Conservation (phyloP, 257 asterid genomes). For the Oldenlandia corymbosa region DNA sequence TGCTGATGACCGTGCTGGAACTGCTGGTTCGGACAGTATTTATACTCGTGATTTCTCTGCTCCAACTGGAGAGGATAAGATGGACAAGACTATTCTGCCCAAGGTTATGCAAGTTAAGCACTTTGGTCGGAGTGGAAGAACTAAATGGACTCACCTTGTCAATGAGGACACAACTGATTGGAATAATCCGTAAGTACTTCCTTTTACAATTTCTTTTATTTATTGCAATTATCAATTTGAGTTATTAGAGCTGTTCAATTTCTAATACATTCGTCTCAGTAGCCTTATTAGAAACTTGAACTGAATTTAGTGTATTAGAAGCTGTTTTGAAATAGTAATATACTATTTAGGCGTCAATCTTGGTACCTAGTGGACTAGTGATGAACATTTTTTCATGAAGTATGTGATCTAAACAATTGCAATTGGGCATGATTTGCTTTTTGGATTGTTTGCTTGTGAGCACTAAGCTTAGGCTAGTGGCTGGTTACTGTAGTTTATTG, state of each 20-base stretch:
- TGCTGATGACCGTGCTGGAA: slow-evolving; percentile 63
- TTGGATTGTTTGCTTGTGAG: not conserved
- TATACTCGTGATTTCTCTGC: slow-evolving; percentile 76
- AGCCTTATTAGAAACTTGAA: not conserved
- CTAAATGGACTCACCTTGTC: slow-evolving; percentile 96
- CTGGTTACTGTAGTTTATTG: no score
- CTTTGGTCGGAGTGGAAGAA: slow-evolving; percentile 96
- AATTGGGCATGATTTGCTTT: not conserved
- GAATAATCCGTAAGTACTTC: slow-evolving; percentile 75
- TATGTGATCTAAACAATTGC: not conserved
- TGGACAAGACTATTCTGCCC: slow-evolving; percentile 81
- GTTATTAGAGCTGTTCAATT: no score
- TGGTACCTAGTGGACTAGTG: no score
- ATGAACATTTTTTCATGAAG: no score
- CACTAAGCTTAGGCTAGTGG: not conserved
- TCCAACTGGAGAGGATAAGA: slow-evolving; percentile 92
- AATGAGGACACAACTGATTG: slow-evolving; percentile 96
- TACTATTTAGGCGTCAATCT: no score
- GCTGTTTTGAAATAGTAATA: no score
- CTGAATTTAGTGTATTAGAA: not conserved
- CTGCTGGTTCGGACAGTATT: slow-evolving; percentile 49
- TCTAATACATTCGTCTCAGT: no score
- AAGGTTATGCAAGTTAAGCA: slow-evolving; percentile 97
- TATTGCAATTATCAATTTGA: no score
- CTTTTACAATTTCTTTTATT: slow-evolving; percentile 15